Percentiles rank a stretch among this genome's conserved stretches.
These are phyloP conservation scores for Zanthoxylum bungeanum DNA, from an alignment of 345 rosid species.

Conservation along the genomic window DNA sequence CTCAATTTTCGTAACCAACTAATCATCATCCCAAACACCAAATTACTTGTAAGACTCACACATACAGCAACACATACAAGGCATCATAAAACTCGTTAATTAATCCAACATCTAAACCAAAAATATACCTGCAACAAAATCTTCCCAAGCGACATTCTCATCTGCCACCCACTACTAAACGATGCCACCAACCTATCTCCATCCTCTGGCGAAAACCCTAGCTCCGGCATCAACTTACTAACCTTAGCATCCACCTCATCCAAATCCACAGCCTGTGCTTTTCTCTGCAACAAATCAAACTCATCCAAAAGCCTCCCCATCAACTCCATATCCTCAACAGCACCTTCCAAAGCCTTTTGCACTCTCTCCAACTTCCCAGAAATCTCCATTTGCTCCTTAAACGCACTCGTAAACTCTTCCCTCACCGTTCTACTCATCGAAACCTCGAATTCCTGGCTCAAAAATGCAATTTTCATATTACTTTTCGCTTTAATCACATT, in stretches of 20 bases:
- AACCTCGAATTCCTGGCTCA: conserved; percentile 95
- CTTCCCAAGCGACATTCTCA: conserved; percentile 99
- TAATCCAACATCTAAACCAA: background rate
- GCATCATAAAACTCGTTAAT: background rate
- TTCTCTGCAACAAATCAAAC: conserved; percentile 81
- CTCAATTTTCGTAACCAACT: background rate
- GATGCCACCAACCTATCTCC: conserved; percentile 92
- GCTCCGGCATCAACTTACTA: conserved; percentile 90
- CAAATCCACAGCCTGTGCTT: conserved; percentile 74
- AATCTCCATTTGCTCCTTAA: conserved; percentile 86
- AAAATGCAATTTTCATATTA: conserved; percentile 68
- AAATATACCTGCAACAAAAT: conserved; percentile 80
- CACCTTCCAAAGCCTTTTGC: conserved; percentile 74
- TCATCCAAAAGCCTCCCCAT: conserved; percentile 98
- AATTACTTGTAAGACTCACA: background rate
- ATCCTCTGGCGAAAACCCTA: conserved; percentile 78
- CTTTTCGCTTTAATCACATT: conserved; percentile 73
- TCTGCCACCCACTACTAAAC: conserved; percentile 97
- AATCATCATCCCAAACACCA: background rate
- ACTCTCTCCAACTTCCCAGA: conserved; percentile 64
- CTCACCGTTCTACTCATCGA: conserved; percentile 77
- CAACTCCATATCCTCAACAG: conserved; percentile 84
- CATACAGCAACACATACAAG: background rate
- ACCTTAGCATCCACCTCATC: conserved; percentile 75
- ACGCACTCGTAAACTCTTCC: conserved; percentile 91